Percentiles rank a stretch among this genome's conserved stretches.
Conservation (phyloP, 192 early-diverging fungal genomes). For the Linnemannia exigua region DNA sequence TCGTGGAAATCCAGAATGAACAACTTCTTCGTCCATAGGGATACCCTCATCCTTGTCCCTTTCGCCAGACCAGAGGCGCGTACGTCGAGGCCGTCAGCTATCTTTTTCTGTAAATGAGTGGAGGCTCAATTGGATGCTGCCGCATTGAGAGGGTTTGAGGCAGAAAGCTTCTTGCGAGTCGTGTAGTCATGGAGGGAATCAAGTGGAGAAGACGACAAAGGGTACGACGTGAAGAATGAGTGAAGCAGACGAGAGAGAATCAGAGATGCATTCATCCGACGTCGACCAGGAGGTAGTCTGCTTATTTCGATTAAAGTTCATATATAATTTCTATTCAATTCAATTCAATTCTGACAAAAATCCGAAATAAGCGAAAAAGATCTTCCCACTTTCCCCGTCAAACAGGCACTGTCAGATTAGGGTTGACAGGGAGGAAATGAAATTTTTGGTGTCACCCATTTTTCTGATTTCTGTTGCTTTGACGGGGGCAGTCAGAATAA, state of each 20-base stretch:
- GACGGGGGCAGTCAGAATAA: no score
- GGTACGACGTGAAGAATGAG: neutral
- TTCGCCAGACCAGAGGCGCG: neutral
- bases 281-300: no score
- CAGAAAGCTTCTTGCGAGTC: neutral
- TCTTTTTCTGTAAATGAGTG: neutral
- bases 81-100: neutral
- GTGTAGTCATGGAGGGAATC: neutral
- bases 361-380: neutral
- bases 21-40: constrained; percentile 3
- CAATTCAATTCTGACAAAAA: no score
- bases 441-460: no score
- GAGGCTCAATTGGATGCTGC: neutral
- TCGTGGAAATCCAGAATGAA: neutral
- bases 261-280: no score
- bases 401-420: no score
- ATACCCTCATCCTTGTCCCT: neutral
- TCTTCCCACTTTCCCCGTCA: no score
- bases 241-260: neutral
- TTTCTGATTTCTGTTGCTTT: no score
- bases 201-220: neutral
- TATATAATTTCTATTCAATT: neutral
- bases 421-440: no score
- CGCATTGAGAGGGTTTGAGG: neutral
- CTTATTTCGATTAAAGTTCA: neutral